Evolutionary conservation across 2,329 filamentous ascomycete genomes (phyloP).

Genomic region (Bipolaris bicolor): DNA sequence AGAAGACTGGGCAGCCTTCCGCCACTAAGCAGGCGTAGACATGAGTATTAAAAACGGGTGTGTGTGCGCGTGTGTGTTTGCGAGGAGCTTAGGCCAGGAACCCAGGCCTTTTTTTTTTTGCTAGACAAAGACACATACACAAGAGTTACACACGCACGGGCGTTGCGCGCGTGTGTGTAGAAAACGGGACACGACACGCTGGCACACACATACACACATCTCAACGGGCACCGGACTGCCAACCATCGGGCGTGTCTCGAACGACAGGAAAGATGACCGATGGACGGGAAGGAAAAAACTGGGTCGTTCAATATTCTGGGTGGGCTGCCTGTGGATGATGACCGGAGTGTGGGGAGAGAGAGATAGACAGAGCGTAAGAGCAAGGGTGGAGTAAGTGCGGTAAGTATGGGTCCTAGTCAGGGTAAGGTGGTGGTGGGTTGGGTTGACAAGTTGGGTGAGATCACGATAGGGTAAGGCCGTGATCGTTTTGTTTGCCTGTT

Average conservation of each 20-base stretch:
- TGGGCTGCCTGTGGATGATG: background rate
- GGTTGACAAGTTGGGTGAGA: background rate
- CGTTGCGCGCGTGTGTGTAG: background rate
- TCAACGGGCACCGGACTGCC: too few species aligned
- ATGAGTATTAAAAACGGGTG: too few species aligned
- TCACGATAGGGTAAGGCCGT: too few species aligned
- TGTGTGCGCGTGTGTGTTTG: too few species aligned
- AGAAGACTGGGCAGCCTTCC: background rate
- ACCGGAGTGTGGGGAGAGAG: conserved; percentile 15
- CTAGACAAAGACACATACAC: background rate
- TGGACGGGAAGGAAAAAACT: background rate
- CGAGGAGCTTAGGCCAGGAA: conserved; percentile 1
- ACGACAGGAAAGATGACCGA: too few species aligned
- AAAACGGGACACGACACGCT: conserved; percentile 11
- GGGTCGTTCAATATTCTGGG: background rate
- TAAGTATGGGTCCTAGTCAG: background rate
- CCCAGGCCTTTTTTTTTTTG: conserved; percentile 1
- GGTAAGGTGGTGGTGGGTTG: too few species aligned
- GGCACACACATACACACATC: conserved; percentile 1
- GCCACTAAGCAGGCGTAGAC: too few species aligned
- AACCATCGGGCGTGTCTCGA: too few species aligned
- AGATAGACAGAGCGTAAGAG: too few species aligned
- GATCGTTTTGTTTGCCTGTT: too few species aligned
- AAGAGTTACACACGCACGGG: too few species aligned
- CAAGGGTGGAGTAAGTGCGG: too few species aligned